Base-by-base conservation (phyloP, 768 basidiomycete species). In the Albatrellus ellisii region DNA sequence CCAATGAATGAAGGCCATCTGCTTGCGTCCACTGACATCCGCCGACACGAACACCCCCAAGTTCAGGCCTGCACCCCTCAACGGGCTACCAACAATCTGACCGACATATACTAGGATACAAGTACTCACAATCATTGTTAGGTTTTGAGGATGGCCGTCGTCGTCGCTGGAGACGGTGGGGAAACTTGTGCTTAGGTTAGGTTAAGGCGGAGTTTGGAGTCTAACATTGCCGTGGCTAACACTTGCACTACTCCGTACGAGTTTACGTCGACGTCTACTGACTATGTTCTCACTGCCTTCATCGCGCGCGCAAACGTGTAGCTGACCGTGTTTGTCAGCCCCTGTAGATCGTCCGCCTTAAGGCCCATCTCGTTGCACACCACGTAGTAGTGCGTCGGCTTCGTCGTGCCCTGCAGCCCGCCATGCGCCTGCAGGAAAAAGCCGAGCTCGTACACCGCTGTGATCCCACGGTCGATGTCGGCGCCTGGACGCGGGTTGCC, bases 301-400 rank as follows among this genome's bases (percentile, higher is more conserved):
- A 76, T 77, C n/a, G 75, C 73, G 8, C 76, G 67, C 4, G 72
- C 65, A 52, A 75, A 77, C 56, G 70, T 69, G 54, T 71, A 77
- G 44, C 65, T 66, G 14, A 75, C 59, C 42, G 67, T 51, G 54
- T 75, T 70, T 26, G 72, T 73, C n/a, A 78, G 61, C n/a, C 50
- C 57, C 43, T 78, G 74, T 14, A 75, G 61, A 32, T 59, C 59
- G 52, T 76, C 66, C 4, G 75, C 65, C 22, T 46, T 54, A 51
- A 76, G 65, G 17, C 57, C 56, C 44, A 67, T 68, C 49, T 76
- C 73, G 50, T 76, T 72, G 45, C 70, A 67, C 24, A 73, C 61
- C 33, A 74, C 63, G 45, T 69, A 71, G 57, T 73, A 73, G 46
- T 73, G 73, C 0, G 72, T 73, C 3, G 73, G 72, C 8, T 65